Base-by-base conservation (phyloP, 2,329 filamentous ascomycete genomes). In the Ilyonectria robusta region DNA sequence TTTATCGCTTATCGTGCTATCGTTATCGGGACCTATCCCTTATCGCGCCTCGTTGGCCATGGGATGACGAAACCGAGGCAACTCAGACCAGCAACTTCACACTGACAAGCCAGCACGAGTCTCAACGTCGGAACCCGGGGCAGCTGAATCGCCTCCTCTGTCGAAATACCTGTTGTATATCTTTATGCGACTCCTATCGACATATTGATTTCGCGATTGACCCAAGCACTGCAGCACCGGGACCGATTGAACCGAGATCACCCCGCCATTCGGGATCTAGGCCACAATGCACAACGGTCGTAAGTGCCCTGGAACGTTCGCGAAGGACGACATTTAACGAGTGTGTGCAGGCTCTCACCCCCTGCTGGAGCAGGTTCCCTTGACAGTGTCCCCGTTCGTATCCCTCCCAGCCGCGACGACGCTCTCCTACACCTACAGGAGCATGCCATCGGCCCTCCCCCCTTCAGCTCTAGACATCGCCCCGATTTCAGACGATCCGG, bases 371-470 rank as follows among this genome's bases (percentile, higher is more conserved):
- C 96, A 99, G 83, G 91, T 98, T 46, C 94, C 96, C 33, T 85
- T 99, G 62, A 97, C 94, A 56, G 94, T 98, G 50, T 98, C 95
- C 3, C 96, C 96, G 29, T 98, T 98, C 84, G 90, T 98, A 75
- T 93, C 92, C 67, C 91, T 99, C 35, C 96, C 96, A 11, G 92
- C 93, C 33, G 92, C 95, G 29, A 93, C 95, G 21, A 97, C 95
- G 0, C 89, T 99, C 8, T 95, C 96, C 26, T 98, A 98, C 84
- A 97, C 94, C 74, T 98, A 98, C 87, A 95, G 95, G 79, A 88
- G 91, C 11, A 92, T 98, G 78, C 94, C 95, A 0, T 95, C 94
- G 1, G 93, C 94, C 2, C 89, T 98, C 0, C 95, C 96, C 2
- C 76, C 80, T 3, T 80, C 81, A 2, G 72, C 76, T 29, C 68